Evolutionary conservation across 306 rosid species (phyloP).

Genomic region (Mimosa bimucronata): DNA sequence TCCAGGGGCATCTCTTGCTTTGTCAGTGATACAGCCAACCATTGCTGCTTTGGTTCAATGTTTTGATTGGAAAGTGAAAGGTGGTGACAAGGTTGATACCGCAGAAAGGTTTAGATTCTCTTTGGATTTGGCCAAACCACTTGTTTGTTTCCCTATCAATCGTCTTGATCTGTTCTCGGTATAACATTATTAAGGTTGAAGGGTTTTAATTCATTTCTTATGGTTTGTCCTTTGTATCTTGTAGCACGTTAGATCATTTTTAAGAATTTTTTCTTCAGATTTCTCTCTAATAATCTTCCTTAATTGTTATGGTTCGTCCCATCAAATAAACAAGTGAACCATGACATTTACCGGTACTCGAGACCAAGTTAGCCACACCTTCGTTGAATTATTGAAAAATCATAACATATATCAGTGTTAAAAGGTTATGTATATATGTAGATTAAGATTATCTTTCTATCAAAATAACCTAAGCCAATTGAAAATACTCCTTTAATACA

Average conservation of each 20-base stretch:
- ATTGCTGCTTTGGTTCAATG: slow-evolving; percentile 49
- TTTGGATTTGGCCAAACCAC: slow-evolving; percentile 42
- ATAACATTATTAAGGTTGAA: neutral
- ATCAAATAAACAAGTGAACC: too few relatives aligned
- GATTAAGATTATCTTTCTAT: too few relatives aligned
- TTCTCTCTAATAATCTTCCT: too few relatives aligned
- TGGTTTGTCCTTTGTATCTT: neutral
- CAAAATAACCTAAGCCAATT: too few relatives aligned
- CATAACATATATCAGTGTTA: too few relatives aligned
- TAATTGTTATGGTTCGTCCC: neutral
- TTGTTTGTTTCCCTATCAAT: slow-evolving; percentile 45
- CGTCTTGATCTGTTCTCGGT: slow-evolving; percentile 38
- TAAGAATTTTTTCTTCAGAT: too few relatives aligned
- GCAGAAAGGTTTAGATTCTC: slow-evolving; percentile 52
- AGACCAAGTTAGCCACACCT: too few relatives aligned
- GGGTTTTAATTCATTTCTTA: neutral
- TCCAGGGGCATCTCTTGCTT: slow-evolving; percentile 48
- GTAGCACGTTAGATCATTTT: too few relatives aligned
- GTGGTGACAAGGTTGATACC: slow-evolving; percentile 36
- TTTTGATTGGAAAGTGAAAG: slow-evolving; percentile 50
- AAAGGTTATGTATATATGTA: too few relatives aligned
- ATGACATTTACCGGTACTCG: too few relatives aligned
- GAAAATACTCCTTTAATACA: too few relatives aligned
- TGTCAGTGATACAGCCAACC: slow-evolving; percentile 36
- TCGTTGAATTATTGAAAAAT: too few relatives aligned